A percentile compares a stretch with the other conserved stretches of the same genome.
phyloP scores from a whole-genome alignment of 345 rosid genomes.

The Rhodamnia argentea region DNA sequence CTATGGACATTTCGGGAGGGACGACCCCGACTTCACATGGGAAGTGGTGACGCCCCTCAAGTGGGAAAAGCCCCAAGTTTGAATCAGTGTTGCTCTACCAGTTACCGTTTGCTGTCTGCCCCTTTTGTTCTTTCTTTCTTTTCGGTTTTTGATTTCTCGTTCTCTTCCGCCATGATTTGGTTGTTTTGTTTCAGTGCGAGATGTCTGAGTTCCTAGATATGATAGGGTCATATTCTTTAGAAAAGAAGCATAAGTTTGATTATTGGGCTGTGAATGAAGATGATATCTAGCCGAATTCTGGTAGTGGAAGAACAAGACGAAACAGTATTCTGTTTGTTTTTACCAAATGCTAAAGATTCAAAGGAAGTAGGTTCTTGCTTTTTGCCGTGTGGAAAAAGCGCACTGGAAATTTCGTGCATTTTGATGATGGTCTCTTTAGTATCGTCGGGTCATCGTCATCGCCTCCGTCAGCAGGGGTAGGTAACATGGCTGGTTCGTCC shows the following conservation, averaged over 20 bases:
- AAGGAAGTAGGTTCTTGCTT: neutral
- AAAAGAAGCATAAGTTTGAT: neutral
- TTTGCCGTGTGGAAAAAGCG: neutral
- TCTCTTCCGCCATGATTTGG: neutral
- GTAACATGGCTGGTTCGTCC: neutral
- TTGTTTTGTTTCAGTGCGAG: neutral
- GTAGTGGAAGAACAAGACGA: neutral
- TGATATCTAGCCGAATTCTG: neutral
- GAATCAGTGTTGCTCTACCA: neutral
- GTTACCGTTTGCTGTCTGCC: neutral
- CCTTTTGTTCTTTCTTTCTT: neutral
- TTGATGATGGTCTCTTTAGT: neutral
- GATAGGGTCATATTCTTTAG: neutral
- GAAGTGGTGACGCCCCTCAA: constrained; percentile 51
- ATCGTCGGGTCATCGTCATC: neutral
- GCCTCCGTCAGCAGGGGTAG: neutral
- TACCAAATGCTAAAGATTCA: neutral
- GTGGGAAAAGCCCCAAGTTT: constrained; percentile 30
- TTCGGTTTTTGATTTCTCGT: neutral
- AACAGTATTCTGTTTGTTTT: neutral
- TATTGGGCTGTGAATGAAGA: neutral
- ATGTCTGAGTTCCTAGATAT: neutral
- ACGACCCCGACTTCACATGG: constrained; percentile 53
- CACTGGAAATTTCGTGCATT: neutral
- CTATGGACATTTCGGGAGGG: constrained; percentile 48